Conservation (phyloP, 2,329 filamentous ascomycete species). For the Diaporthe capsici region DNA sequence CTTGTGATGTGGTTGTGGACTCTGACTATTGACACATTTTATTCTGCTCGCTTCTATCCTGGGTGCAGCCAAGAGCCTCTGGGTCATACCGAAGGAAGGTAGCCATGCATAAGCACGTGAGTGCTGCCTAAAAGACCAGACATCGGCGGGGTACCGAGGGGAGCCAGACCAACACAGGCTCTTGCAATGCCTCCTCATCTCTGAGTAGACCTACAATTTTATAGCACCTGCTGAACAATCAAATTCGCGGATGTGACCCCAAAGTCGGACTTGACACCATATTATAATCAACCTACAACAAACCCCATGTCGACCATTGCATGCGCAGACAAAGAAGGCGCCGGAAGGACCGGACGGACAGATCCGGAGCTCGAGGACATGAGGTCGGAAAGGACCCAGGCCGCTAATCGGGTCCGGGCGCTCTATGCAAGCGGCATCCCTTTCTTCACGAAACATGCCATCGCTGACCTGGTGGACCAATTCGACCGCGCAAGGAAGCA, state of each 20-base stretch:
- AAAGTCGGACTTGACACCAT: neutral
- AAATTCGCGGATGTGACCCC: neutral
- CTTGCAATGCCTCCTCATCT: neutral
- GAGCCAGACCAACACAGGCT: neutral
- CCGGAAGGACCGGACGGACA: neutral
- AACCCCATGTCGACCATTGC: neutral
- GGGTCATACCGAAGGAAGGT: neutral
- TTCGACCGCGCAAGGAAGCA: neutral
- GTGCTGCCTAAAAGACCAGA: neutral
- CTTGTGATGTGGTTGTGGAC: neutral
- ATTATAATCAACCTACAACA: neutral
- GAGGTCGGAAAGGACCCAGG: neutral
- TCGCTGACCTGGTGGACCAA: neutral
- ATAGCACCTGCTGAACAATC: neutral
- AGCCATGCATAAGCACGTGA: neutral
- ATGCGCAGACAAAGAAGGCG: too few species aligned
- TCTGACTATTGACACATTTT: neutral
- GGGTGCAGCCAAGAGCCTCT: neutral
- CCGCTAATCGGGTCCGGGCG: neutral
- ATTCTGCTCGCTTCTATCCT: too few species aligned
- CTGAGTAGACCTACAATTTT: neutral
- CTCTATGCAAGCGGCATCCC: neutral
- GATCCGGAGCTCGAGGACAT: neutral
- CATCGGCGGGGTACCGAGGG: neutral
- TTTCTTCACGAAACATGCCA: conserved; percentile 6